Conservation (phyloP, 1,284 basidiomycete species). For the Clitocybe nebularis region DNA sequence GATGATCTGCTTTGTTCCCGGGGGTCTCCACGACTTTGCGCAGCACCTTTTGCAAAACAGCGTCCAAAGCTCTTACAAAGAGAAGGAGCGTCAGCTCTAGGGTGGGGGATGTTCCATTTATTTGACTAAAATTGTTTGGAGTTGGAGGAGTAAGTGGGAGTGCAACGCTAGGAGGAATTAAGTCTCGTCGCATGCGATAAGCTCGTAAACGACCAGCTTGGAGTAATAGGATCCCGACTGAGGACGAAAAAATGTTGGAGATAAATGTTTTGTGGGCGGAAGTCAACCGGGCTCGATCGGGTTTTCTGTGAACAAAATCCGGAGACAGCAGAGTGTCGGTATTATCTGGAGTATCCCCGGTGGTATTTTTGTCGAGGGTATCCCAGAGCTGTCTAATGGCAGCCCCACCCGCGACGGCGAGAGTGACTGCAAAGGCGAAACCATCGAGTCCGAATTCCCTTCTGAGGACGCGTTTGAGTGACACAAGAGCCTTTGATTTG, state of each 20-base stretch:
- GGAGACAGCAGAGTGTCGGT: neutral
- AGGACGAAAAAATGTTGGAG: constrained; percentile 54
- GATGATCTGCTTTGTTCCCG: no score
- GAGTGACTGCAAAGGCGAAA: constrained; percentile 64
- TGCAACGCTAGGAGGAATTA: constrained; percentile 7
- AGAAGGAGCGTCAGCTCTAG: constrained; percentile 66
- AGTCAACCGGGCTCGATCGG: constrained; percentile 21
- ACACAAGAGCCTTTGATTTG: constrained; percentile 18
- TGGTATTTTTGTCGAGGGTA: constrained; percentile 21
- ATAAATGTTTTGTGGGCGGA: constrained; percentile 50
- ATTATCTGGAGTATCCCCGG: neutral
- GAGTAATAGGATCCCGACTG: constrained; percentile 51
- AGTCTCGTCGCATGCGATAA: constrained; percentile 17
- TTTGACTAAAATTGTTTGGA: constrained; percentile 2
- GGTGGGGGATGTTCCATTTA: constrained; percentile 43
- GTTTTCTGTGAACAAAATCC: neutral
- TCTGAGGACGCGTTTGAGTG: constrained; percentile 40
- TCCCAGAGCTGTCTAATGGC: constrained; percentile 45
- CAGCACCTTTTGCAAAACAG: constrained; percentile 48
- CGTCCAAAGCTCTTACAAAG: constrained; percentile 67
- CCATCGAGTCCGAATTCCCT: constrained; percentile 57
- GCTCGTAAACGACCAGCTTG: constrained; percentile 41
- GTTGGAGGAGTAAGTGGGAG: constrained; percentile 10
- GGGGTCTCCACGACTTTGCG: constrained; percentile 26
- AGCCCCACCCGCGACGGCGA: constrained; percentile 60